phyloP scores from a whole-genome alignment of 2,329 filamentous ascomycete genomes.

The Colletotrichum caudatum region DNA sequence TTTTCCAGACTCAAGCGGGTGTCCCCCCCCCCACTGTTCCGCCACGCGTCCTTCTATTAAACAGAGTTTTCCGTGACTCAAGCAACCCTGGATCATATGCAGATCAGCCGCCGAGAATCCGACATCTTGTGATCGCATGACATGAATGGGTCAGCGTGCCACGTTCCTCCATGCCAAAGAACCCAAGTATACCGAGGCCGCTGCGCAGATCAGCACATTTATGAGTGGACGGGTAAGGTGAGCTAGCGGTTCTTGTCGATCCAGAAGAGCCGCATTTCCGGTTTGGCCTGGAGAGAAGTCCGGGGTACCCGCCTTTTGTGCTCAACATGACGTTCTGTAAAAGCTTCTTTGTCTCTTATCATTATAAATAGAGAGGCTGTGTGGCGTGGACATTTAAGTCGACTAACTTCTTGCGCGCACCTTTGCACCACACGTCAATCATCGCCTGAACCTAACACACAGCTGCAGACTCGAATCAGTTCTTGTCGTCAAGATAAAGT shows the following conservation, averaged over 20 bases:
- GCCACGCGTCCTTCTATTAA: neutral
- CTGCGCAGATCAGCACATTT: neutral
- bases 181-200: neutral
- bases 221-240: neutral
- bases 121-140: neutral
- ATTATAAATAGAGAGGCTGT: neutral
- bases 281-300: neutral
- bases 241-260: neutral
- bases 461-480: neutral
- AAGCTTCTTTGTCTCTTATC: neutral
- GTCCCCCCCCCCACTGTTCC: too few species aligned
- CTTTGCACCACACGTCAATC: neutral
- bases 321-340: neutral
- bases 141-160: neutral
- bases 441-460: neutral
- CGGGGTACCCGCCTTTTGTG: neutral
- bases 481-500: neutral
- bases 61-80: neutral
- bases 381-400: neutral
- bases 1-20: neutral
- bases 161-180: neutral
- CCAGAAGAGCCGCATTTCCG: neutral
- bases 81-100: neutral
- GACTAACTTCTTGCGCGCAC: neutral
- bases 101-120: neutral